Base-by-base conservation (phyloP, 2,329 filamentous ascomycete genomes). In the Aureobasidium sp. region DNA sequence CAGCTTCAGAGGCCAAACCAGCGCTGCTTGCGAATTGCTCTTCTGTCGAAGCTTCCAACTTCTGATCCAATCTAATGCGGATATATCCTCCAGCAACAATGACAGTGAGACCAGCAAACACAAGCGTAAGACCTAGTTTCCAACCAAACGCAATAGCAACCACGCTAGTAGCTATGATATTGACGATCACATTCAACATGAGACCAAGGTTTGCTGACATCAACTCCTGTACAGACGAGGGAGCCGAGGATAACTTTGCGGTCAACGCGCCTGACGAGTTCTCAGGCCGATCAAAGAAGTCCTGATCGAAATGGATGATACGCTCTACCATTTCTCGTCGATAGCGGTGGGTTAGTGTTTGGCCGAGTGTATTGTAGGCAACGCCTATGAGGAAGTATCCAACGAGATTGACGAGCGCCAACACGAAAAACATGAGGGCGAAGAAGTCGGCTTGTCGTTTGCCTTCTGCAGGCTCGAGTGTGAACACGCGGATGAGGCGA, bases 361-460 rank as follows among this genome's bases (percentile, higher is more conserved):
- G 38, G 5, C 45, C 55, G 3, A 58, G 27, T 16, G 18, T 4
- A 8, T 84, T 84, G 16, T 80, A 80, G 1, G 74, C 70, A 72
- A 75, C 84, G 2, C 85, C 85, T 6, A 87, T 72, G 25, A 71
- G 66, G 31, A 79, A 81, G 68, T 84, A 88, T 42, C 76, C 80
- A 4, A 79, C 45, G 0, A 79, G 74, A 36, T 84, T 82, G 2
- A 75, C 81, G 11, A 88, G 69, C 0, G 85, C 84, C 7, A 88
- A 79, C 20, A 60, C 20, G 69, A 95, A 85, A 77, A 91, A 97
- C 94, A 97, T 97, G 72, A 90, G 81, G 65, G 89, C 90, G 93
- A 93, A 97, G 77, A 97, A 97, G 74, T 94, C 88, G 25, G 91
- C 90, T 66, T 95, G 88, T 20, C 85, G 82, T 70, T 91, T 88